phyloP scores from a whole-genome alignment of 106 monocot species.

The Dendrobium nobile region DNA sequence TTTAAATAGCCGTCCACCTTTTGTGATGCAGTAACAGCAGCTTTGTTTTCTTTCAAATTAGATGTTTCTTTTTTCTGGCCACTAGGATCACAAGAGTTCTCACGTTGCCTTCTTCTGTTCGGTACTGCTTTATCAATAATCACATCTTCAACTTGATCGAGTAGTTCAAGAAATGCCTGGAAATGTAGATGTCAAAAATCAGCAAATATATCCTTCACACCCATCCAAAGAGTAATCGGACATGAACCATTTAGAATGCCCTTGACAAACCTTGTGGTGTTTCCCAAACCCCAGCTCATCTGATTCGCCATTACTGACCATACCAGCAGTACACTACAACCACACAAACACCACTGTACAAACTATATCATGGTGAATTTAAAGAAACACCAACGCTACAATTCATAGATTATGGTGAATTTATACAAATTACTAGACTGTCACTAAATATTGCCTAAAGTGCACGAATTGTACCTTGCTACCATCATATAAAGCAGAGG shows the following conservation, averaged over 20 bases:
- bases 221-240: background rate
- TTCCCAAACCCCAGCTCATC: slow-evolving; percentile 26
- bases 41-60: background rate
- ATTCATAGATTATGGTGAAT: background rate
- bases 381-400: background rate
- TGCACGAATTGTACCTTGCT: slow-evolving; percentile 30
- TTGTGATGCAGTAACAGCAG: slow-evolving; percentile 6
- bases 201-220: background rate
- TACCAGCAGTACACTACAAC: slow-evolving; percentile 24
- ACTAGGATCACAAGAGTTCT: background rate
- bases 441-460: background rate
- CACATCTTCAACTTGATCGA: slow-evolving; percentile 95
- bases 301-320: slow-evolving; percentile 20
- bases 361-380: background rate
- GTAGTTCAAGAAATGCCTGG: slow-evolving; percentile 74
- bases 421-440: background rate
- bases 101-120: background rate
- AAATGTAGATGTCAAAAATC: slow-evolving; percentile 9
- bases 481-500: slow-evolving; percentile 47
- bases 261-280: slow-evolving; percentile 55
- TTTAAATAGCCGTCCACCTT: slow-evolving; percentile 8
- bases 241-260: background rate
- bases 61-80: slow-evolving; percentile 1
- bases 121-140: slow-evolving; percentile 54
- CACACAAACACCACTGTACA: background rate